phyloP scores from a whole-genome alignment of 2,329 filamentous ascomycete genomes.

The Penicillium sp. region DNA sequence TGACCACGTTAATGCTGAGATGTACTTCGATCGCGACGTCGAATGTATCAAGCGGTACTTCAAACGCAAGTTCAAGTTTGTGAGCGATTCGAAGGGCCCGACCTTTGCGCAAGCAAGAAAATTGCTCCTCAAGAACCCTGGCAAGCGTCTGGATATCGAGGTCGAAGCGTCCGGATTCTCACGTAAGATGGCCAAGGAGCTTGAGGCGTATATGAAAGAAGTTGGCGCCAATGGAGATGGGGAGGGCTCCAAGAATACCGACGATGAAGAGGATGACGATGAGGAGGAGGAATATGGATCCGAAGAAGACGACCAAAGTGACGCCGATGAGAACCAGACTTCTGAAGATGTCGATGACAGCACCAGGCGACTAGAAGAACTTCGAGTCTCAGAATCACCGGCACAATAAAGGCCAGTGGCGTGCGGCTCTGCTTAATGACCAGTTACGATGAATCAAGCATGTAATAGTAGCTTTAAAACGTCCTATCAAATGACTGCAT shows the following conservation, averaged over 20 bases:
- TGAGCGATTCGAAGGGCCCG: slow-evolving; percentile 77
- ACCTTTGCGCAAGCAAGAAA: slow-evolving; percentile 84
- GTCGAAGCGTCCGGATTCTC: slow-evolving; percentile 94
- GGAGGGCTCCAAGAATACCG: slow-evolving; percentile 33
- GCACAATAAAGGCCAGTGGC: slow-evolving; percentile 12
- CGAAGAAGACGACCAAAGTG: slow-evolving; percentile 40
- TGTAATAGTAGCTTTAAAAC: slow-evolving; percentile 19
- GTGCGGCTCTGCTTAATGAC: slow-evolving; percentile 25
- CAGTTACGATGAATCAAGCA: slow-evolving; percentile 29
- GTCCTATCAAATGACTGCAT: slow-evolving; percentile 1
- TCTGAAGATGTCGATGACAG: slow-evolving; percentile 26
- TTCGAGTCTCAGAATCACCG: slow-evolving; percentile 33
- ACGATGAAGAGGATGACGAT: slow-evolving; percentile 40
- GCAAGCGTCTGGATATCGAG: slow-evolving; percentile 75
- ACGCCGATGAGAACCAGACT: slow-evolving; percentile 35
- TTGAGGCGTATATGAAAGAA: slow-evolving; percentile 85
- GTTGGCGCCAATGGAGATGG: slow-evolving; percentile 61
- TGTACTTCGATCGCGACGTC: slow-evolving; percentile 97
- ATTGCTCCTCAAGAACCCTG: slow-evolving; percentile 62
- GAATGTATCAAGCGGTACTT: slow-evolving; percentile 96
- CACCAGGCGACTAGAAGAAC: slow-evolving; percentile 32
- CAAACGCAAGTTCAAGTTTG: slow-evolving; percentile 83
- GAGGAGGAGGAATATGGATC: slow-evolving; percentile 33
- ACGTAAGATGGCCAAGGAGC: slow-evolving; percentile 92
- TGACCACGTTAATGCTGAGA: slow-evolving; percentile 88